Evolutionary conservation across 2,329 filamentous ascomycete genomes (phyloP).

Genomic region (Fusarium staphyleae): DNA sequence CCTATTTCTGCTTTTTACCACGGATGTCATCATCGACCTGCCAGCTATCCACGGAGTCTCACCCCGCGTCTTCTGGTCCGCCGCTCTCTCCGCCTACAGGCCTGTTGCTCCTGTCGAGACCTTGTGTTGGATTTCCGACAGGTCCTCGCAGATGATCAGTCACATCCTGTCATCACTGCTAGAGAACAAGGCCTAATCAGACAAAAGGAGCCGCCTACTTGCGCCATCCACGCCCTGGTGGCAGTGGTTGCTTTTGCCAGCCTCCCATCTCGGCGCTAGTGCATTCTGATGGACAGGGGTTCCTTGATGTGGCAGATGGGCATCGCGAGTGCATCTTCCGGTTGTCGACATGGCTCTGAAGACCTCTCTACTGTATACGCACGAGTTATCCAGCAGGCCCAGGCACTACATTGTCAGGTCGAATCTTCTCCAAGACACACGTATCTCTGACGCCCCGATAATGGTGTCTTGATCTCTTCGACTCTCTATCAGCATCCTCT

Average conservation of each 20-base stretch:
- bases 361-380: neutral
- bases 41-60: constrained; percentile 24
- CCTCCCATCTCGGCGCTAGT: constrained; percentile 19
- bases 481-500: constrained; percentile 3
- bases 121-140: constrained; percentile 13
- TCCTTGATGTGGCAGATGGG: constrained; percentile 5
- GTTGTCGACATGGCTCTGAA: constrained; percentile 2
- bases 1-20: constrained; percentile 11
- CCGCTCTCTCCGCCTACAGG: constrained; percentile 25
- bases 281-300: constrained; percentile 21
- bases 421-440: neutral
- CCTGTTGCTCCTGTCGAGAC: constrained; percentile 9
- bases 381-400: neutral
- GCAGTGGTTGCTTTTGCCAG: constrained; percentile 28
- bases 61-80: constrained; percentile 13
- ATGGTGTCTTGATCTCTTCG: neutral
- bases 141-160: constrained; percentile 27
- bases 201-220: constrained; percentile 26
- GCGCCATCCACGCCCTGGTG: constrained; percentile 19
- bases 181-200: constrained; percentile 36
- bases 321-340: neutral
- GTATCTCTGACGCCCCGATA: neutral
- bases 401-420: constrained; percentile 8
- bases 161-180: constrained; percentile 26
- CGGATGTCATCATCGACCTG: constrained; percentile 32